Percentiles rank a stretch among this genome's conserved stretches.
phyloP scores from a whole-genome alignment of 2,329 filamentous ascomycete species.

The Phaeosphaeriaceae sp. region DNA sequence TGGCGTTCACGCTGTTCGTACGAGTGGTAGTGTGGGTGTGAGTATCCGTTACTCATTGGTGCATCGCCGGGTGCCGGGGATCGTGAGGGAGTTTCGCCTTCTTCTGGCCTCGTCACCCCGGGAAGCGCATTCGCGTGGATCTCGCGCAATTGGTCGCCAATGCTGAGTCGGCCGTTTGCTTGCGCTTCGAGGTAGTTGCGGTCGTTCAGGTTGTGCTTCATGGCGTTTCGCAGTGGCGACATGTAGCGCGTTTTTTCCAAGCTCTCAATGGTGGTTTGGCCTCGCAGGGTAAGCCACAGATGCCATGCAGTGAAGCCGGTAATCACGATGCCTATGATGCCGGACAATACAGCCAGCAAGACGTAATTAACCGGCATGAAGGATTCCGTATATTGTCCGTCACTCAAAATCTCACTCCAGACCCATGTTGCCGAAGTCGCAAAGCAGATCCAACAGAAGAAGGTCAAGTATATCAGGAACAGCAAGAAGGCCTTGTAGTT shows the following conservation, averaged over 20 bases:
- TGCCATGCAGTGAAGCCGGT: conserved; percentile 93
- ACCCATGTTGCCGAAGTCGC: conserved; percentile 81
- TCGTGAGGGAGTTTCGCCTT: conserved; percentile 71
- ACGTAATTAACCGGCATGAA: conserved; percentile 91
- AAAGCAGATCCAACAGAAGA: conserved; percentile 87
- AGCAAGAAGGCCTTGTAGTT: conserved; percentile 97
- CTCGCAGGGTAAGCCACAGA: conserved; percentile 77
- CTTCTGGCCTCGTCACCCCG: conserved; percentile 80
- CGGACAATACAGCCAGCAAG: conserved; percentile 82
- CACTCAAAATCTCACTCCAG: conserved; percentile 79
- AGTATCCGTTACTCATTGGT: conserved; percentile 45
- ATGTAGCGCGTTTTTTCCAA: conserved; percentile 95
- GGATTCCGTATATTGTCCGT: conserved; percentile 75
- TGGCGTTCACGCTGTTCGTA: conserved; percentile 67
- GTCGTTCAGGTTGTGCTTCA: conserved; percentile 68
- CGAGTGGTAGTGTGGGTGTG: conserved; percentile 52
- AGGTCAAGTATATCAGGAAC: conserved; percentile 86
- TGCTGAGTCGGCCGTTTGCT: conserved; percentile 48
- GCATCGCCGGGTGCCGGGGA: conserved; percentile 39
- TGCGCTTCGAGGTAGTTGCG: conserved; percentile 55
- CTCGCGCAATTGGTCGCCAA: conserved; percentile 77
- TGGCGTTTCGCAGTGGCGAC: conserved; percentile 75
- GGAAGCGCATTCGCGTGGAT: conserved; percentile 84
- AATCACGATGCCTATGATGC: conserved; percentile 90
- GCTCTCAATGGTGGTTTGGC: conserved; percentile 94